Evolutionary conservation across 1,284 basidiomycete species (phyloP), one percentile per base, ranked within the genome.

Genomic region (Trichosporon sp.): DNA sequence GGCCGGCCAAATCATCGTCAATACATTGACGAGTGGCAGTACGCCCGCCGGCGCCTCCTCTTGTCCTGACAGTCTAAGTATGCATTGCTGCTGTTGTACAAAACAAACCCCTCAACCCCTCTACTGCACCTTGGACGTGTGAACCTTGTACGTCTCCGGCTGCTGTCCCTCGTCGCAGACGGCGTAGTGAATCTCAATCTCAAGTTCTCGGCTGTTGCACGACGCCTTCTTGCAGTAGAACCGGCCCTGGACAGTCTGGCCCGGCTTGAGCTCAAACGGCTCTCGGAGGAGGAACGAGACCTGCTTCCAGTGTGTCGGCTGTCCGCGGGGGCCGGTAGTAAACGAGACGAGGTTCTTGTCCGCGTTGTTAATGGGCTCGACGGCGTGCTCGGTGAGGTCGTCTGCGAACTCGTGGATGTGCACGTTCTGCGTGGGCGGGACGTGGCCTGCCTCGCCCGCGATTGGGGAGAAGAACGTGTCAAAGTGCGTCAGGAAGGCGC

Each of bases 291-390:
- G 81, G 79, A 99, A 96, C 11, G 94, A 74, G 0, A 95, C 95
- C 77, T 99, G 95, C 78, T 95, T 95, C 95, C 95, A 99, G 78
- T 99, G 95, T n/a, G 95, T 99, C 23, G 90, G 87, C 57, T 87
- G 86, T 67, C 90, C 80, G 46, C 71, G 81, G 4, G 95, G 93
- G 0, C 93, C 92, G 0, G 95, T 99, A 68, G 92, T 95, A 79
- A 98, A 98, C 32, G 87, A 81, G 16, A 82, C 82, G 54, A 85
- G 85, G 32, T 83, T 83, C 25, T 59, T 65, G 34, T 67, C 67
- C 56, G 58, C 56, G 11, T 33, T 40, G 56, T 68, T 64, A 61
- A 64, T 57, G 11, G 74, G 66, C 59, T 65, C 63, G 10, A 74
- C 70, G 23, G 65, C 56, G 4, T 40, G 7, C n/a, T 65, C 69